Evolutionary conservation across 2,329 filamentous ascomycete genomes (phyloP).

Genomic region (Talaromyces rugulosus): DNA sequence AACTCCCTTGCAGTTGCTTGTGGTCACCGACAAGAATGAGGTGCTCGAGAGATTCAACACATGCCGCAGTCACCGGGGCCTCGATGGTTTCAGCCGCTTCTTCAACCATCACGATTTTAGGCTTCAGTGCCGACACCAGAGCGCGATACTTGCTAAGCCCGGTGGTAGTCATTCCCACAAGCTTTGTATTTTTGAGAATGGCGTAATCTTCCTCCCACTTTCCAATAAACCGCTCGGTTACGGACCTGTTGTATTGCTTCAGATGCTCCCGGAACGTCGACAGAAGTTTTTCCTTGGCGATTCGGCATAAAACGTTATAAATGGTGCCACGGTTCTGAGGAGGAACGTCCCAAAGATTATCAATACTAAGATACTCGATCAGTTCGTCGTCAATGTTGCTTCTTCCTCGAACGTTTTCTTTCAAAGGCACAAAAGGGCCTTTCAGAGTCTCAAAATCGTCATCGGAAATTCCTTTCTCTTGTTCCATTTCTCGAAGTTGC

Average conservation of each 20-base stretch:
- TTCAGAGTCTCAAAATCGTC: conserved; percentile 55
- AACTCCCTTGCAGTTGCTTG: conserved; percentile 68
- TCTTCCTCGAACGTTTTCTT: conserved; percentile 35
- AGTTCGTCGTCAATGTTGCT: not conserved
- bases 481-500: conserved; percentile 57
- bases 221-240: conserved; percentile 52
- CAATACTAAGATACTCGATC: conserved; percentile 25
- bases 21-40: conserved; percentile 74
- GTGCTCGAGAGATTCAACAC: conserved; percentile 60
- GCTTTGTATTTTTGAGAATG: conserved; percentile 56
- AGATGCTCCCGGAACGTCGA: conserved; percentile 49
- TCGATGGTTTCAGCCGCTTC: conserved; percentile 72
- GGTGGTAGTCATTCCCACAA: conserved; percentile 71
- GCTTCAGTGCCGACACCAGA: conserved; percentile 61
- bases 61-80: conserved; percentile 55
- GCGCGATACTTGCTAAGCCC: conserved; percentile 75
- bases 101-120: conserved; percentile 69
- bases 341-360: conserved; percentile 61
- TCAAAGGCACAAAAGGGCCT: conserved; percentile 43
- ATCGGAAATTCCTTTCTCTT: conserved; percentile 46
- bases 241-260: conserved; percentile 47
- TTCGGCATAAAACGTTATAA: conserved; percentile 61
- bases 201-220: conserved; percentile 57
- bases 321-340: conserved; percentile 55
- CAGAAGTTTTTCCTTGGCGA: conserved; percentile 48